Percentiles rank a stretch among this genome's conserved stretches.
Evolutionary conservation across 805 yeast genomes (phyloP).

Genomic region (Ascoidea asiatica): DNA sequence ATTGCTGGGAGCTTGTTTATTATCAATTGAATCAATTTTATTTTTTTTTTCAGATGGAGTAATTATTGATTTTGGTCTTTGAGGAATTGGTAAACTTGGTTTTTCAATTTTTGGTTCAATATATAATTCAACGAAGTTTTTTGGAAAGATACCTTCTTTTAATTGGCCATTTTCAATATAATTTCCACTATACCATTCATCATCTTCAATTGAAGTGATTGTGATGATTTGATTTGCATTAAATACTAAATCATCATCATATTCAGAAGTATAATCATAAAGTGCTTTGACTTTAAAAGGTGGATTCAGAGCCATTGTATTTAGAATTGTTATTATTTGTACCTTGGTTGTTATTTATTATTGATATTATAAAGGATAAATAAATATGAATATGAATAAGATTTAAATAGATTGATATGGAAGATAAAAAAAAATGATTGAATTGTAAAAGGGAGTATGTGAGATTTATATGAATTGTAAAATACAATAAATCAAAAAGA

Average conservation of each 20-base stretch:
- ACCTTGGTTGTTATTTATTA: background rate
- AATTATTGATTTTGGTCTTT: slow-evolving; percentile 1
- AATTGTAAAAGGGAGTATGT: too few species aligned
- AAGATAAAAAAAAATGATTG: too few species aligned
- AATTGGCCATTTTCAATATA: slow-evolving; percentile 30
- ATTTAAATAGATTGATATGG: too few species aligned
- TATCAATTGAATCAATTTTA: background rate
- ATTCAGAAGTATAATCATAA: slow-evolving; percentile 55
- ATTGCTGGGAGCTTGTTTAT: background rate
- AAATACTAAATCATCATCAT: slow-evolving; percentile 75
- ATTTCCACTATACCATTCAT: slow-evolving; percentile 79
- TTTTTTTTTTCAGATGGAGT: slow-evolving; percentile 2
- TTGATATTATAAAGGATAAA: background rate
- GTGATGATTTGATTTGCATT: slow-evolving; percentile 52
- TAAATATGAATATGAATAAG: too few species aligned
- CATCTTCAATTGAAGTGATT: slow-evolving; percentile 75
- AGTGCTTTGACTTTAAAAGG: slow-evolving; percentile 64
- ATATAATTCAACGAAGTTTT: slow-evolving; percentile 50
- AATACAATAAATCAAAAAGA: too few species aligned
- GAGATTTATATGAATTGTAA: too few species aligned
- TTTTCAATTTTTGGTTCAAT: slow-evolving; percentile 3
- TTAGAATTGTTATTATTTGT: too few species aligned
- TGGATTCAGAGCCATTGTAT: slow-evolving; percentile 8
- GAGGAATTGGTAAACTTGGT: slow-evolving; percentile 1
- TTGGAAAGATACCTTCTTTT: slow-evolving; percentile 74